Evolutionary conservation across 306 rosid genomes (phyloP), one percentile per base, ranked within the genome.

Genomic region (Lathyrus tuberosus): DNA sequence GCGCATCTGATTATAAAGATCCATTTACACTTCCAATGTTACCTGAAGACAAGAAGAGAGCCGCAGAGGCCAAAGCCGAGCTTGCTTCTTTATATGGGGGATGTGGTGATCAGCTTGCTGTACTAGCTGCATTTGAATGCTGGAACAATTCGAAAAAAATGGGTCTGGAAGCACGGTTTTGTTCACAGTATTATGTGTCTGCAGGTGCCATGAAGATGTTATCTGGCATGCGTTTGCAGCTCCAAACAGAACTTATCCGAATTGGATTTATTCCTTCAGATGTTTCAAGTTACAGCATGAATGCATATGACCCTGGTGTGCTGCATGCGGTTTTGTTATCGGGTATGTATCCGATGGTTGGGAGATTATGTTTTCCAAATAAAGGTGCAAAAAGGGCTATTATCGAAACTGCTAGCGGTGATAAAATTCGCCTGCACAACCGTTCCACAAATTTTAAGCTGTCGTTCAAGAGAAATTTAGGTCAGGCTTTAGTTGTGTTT

Each of bases 301-400:
- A 91, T 84, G 84, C 97, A 3, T 40, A 66, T 20, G 83, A 85
- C 63, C 85, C 91, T 22, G 99, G 97, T 11, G 75, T 94, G 65
- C 84, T 94, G 64, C 92, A 89, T 40, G 87, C 96, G 0, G 85
- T 94, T 56, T 82, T 94, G 54, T 86, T 86, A 62, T 90, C 99
- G 3, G 95, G 97, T 77, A 79, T 88, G 78, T 94, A 94, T 87
- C 99, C 99, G 5, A 88, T 77, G 95, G 85, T 88, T 43, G 99
- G 99, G 70, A 87, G 80, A 83, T 79, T 88, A 79, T 31, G 57
- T 75, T 24, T 71, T 22, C 73, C 85, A 18, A 42, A 40, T 9
- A 76, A 71, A 68, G 42, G 16, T 16, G 77, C 70, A 14, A 83
- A 52, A 44, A 76, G 84, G 52, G 7, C 74, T 57, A 0, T 77